Conservation (phyloP, 2,329 filamentous ascomycete species). For the Pseudocercospora fuligena region DNA sequence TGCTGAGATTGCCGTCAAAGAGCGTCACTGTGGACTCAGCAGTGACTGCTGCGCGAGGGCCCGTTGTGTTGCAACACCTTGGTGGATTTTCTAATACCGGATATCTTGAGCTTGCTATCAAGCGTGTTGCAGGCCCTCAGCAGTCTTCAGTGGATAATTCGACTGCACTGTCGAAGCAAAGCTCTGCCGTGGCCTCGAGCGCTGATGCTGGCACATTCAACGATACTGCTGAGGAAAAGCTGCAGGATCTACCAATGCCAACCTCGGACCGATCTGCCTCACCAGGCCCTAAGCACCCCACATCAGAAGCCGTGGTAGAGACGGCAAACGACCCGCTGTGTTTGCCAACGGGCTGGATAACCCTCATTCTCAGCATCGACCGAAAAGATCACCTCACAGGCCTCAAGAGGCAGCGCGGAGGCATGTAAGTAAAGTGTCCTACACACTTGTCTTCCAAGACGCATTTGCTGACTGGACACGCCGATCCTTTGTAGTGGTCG, state of each 20-base stretch:
- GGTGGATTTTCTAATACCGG: conserved; percentile 71
- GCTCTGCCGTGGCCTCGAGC: neutral
- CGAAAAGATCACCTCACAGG: conserved; percentile 71
- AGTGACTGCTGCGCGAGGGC: conserved; percentile 44
- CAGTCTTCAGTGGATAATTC: neutral
- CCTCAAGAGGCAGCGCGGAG: conserved; percentile 78
- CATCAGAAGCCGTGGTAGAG: neutral
- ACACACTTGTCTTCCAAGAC: neutral
- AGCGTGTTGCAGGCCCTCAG: neutral
- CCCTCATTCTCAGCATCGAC: conserved; percentile 67
- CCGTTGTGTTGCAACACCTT: conserved; percentile 55
- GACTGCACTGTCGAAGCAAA: neutral
- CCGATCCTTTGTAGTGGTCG: conserved; percentile 58
- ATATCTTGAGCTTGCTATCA: conserved; percentile 54
- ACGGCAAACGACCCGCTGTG: neutral
- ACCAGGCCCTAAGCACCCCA: neutral
- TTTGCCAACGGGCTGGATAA: conserved; percentile 47
- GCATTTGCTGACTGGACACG: neutral
- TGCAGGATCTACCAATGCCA: conserved; percentile 16
- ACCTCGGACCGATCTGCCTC: neutral
- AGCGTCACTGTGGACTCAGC: conserved; percentile 53
- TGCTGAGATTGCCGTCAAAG: conserved; percentile 57
- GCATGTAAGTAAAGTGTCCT: conserved; percentile 56
- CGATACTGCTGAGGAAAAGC: neutral
- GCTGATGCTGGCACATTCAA: neutral